A percentile compares a stretch with the other conserved stretches of the same genome.
These are phyloP conservation scores for Orbilia blumenaviensis DNA, from an alignment of 2,329 filamentous ascomycete species.

Conservation along the genomic window DNA sequence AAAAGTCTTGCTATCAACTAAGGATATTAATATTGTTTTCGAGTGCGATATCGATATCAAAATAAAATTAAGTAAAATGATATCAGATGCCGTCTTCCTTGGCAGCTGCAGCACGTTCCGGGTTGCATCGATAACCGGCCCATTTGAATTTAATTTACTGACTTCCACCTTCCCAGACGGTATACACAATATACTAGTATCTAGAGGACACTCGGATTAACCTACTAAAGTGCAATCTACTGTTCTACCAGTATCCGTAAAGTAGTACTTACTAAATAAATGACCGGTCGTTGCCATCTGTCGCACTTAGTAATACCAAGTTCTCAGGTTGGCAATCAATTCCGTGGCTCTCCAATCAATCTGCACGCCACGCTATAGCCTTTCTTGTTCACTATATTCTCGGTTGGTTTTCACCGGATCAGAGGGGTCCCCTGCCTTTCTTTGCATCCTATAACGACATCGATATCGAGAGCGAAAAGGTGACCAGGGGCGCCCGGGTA, in stretches of 20 bases:
- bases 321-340: not conserved
- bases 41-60: not conserved
- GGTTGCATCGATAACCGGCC: too few species aligned
- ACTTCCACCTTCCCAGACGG: too few species aligned
- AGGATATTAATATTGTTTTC: not conserved
- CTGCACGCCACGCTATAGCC: not conserved
- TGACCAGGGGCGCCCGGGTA: conserved; percentile 5
- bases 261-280: too few species aligned
- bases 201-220: too few species aligned
- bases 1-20: not conserved
- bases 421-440: conserved; percentile 10
- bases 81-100: too few species aligned
- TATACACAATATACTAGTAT: too few species aligned
- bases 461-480: too few species aligned
- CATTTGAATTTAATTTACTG: too few species aligned
- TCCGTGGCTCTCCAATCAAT: conserved; percentile 14
- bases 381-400: conserved; percentile 8
- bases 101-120: too few species aligned
- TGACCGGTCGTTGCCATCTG: not conserved
- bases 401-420: conserved; percentile 27
- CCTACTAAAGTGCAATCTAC: too few species aligned
- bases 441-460: conserved; percentile 16
- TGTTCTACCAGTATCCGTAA: too few species aligned
- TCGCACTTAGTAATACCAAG: not conserved
- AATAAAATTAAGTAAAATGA: too few species aligned